Conservation (phyloP, 1,284 basidiomycete genomes). For the Cryptococcus sp. region DNA sequence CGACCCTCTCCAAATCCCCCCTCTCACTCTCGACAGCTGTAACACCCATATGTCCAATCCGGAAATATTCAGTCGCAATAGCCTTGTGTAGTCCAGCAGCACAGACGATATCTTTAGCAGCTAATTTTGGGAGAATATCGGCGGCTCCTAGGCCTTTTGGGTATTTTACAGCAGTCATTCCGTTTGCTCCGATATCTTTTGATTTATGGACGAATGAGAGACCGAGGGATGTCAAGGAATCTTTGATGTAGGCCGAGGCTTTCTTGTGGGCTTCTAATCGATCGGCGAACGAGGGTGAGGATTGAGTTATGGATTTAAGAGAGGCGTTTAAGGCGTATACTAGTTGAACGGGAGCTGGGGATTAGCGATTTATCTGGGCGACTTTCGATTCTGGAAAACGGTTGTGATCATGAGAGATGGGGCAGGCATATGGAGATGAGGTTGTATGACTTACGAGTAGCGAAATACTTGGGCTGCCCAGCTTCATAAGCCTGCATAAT, state of each 20-base stretch:
- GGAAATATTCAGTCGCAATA: conserved; percentile 66
- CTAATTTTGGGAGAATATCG: conserved; percentile 64
- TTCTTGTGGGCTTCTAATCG: conserved; percentile 74
- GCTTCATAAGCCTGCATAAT: conserved; percentile 79
- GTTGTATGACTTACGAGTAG: conserved; percentile 62
- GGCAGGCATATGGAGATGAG: too few relatives aligned
- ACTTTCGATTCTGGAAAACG: neutral
- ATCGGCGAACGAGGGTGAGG: conserved; percentile 64
- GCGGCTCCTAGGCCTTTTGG: conserved; percentile 68
- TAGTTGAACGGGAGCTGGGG: conserved; percentile 70
- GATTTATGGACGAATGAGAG: conserved; percentile 64
- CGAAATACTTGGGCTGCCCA: conserved; percentile 68
- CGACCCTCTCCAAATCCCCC: conserved; percentile 71
- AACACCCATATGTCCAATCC: conserved; percentile 77
- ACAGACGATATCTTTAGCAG: conserved; percentile 63
- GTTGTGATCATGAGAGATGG: neutral
- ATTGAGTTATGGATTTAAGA: conserved; percentile 65
- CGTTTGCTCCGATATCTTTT: conserved; percentile 71
- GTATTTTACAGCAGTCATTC: conserved; percentile 81
- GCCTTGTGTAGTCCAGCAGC: conserved; percentile 85
- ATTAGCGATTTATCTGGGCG: neutral
- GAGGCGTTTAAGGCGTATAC: conserved; percentile 85
- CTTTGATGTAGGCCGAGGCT: conserved; percentile 69
- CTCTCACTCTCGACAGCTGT: conserved; percentile 66
- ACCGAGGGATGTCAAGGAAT: conserved; percentile 64